Evolutionary conservation across 2,329 filamentous ascomycete species (phyloP), one percentile per base, ranked within the genome.

Genomic region (Stemphylium lycopersici): DNA sequence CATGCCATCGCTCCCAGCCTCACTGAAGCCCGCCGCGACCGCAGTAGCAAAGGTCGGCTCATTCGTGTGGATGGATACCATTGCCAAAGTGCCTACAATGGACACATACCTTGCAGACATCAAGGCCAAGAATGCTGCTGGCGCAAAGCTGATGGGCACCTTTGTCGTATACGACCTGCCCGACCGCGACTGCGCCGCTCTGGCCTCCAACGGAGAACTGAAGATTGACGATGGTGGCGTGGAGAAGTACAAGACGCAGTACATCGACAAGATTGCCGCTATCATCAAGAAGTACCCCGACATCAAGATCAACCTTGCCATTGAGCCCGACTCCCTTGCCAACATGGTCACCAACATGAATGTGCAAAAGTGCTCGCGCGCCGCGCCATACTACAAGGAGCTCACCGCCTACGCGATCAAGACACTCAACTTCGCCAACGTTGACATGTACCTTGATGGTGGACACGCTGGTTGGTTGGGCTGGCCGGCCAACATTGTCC

Each of bases 401-500:
- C 78, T 82, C 56, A 79, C 82, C 31, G 77, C 80, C 32, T 87
- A 87, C 65, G 84, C 84, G 1, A 68, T 87, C 44, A 76, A 77
- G 58, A 76, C 77, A 41, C 77, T 87, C 59, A 84, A 87, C 73
- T 76, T 87, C 26, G 75, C 80, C 56, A 87, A 88, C 67, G 85
- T 87, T 22, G 76, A 83, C 58, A 84, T 85, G 82, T 88, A 87
- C 70, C 70, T 88, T 16, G 85, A 88, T 62, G 85, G 83, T 7
- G 85, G 84, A 53, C 85, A 88, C 70, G 84, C 81, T 22, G 84
- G 85, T 56, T 88, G 85, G 85, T 78, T 87, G 38, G 85, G 85
- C 65, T 87, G 84, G 84, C 70, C 80, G 15, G 84, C 82, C 56
- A 87, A 87, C 74, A 79, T 85, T 40, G 60, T 62, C 5, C 81